phyloP scores from a whole-genome alignment of 345 rosid species.

The Populus simonii region DNA sequence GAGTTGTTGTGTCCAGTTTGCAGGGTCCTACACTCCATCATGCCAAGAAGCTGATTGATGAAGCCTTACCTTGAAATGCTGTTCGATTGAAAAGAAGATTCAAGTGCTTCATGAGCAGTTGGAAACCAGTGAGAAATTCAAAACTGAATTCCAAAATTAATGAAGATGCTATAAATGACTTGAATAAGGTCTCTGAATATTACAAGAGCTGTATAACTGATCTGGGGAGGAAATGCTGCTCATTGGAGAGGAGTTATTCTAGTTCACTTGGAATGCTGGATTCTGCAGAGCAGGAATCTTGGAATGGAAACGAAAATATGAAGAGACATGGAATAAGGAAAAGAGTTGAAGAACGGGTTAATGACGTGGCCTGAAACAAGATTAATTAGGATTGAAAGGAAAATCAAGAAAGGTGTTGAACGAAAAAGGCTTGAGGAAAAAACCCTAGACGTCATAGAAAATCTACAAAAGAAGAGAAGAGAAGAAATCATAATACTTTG shows the following conservation, averaged over 20 bases:
- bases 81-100: constrained; percentile 32
- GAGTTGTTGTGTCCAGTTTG: constrained; percentile 14
- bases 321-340: constrained; percentile 31
- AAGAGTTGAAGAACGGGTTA: background rate
- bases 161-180: constrained; percentile 42
- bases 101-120: constrained; percentile 43
- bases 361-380: no score
- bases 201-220: constrained; percentile 36
- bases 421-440: no score
- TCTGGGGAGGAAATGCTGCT: constrained; percentile 33
- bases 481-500: no score
- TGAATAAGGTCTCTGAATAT: constrained; percentile 41
- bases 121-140: constrained; percentile 42
- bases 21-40: constrained; percentile 37
- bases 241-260: constrained; percentile 37
- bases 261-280: constrained; percentile 37
- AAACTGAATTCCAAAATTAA: constrained; percentile 36
- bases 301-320: constrained; percentile 43
- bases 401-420: no score
- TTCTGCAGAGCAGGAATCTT: constrained; percentile 41
- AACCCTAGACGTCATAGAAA: no score
- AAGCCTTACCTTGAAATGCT: constrained; percentile 35
- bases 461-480: no score
- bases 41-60: constrained; percentile 40
- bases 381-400: no score